Conservation (phyloP, 2,329 filamentous ascomycete genomes). For the Fusarium sacchari region DNA sequence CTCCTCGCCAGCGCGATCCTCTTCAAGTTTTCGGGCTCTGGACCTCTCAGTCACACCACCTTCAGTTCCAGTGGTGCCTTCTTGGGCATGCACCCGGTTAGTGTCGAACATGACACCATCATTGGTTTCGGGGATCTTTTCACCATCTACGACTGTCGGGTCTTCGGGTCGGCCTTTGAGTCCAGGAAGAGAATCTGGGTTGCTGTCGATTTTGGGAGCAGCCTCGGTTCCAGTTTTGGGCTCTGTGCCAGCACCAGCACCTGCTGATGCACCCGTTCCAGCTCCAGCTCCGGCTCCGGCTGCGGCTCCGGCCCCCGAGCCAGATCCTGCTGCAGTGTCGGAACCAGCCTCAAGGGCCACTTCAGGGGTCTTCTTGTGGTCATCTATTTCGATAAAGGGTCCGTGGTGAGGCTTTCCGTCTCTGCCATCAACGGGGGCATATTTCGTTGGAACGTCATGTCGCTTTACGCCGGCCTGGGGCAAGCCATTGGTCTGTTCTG, state of each 20-base stretch:
- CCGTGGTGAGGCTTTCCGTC: conserved; percentile 95
- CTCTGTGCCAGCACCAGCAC: background rate
- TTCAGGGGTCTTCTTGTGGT: conserved; percentile 41
- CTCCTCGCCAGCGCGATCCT: conserved; percentile 72
- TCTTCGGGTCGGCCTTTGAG: conserved; percentile 63
- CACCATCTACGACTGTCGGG: conserved; percentile 65
- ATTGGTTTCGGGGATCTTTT: conserved; percentile 70
- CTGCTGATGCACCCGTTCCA: background rate
- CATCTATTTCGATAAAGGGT: conserved; percentile 74
- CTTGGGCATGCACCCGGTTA: conserved; percentile 76
- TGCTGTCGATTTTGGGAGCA: conserved; percentile 40
- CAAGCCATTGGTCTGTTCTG: conserved; percentile 42
- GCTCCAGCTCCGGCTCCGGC: background rate
- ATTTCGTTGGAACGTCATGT: conserved; percentile 64
- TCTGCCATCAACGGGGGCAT: conserved; percentile 89
- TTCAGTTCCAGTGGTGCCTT: conserved; percentile 88
- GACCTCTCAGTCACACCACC: conserved; percentile 90
- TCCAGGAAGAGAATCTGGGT: conserved; percentile 53
- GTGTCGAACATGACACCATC: conserved; percentile 96
- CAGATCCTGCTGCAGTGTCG: conserved; percentile 16
- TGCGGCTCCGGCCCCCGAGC: conserved; percentile 8
- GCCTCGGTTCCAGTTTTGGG: conserved; percentile 6
- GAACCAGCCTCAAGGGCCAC: background rate
- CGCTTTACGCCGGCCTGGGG: conserved; percentile 48
- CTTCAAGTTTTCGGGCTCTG: conserved; percentile 76